A percentile compares a stretch with the other conserved stretches of the same genome.
These are phyloP conservation scores for Alternaria infectoria DNA, from an alignment of 2,329 filamentous ascomycete species.

Conservation along the genomic window DNA sequence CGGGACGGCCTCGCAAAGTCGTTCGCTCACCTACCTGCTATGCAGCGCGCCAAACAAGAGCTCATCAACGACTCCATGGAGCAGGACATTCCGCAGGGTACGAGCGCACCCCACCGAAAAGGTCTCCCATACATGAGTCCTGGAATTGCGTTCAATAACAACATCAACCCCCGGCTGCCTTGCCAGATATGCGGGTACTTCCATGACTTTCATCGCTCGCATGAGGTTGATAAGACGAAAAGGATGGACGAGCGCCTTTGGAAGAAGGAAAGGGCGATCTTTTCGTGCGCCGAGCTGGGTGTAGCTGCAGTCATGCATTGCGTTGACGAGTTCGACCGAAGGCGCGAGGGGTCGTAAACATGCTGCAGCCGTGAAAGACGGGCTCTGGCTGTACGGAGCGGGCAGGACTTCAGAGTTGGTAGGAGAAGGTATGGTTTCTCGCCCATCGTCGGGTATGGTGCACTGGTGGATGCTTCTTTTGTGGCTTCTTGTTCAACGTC, in stretches of 20 bases:
- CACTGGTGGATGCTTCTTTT: neutral
- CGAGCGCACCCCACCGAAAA: too few species aligned
- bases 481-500: neutral
- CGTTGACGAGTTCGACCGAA: neutral
- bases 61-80: neutral
- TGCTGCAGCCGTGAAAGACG: neutral
- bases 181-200: neutral
- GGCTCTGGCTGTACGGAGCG: neutral
- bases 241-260: neutral
- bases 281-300: neutral
- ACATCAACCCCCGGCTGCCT: neutral
- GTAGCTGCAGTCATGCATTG: neutral
- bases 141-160: neutral
- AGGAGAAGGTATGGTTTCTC: neutral
- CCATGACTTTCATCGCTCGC: fast-evolving
- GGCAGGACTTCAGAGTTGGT: neutral
- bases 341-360: neutral
- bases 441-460: neutral
- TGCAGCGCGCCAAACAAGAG: neutral
- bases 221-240: neutral
- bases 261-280: neutral
- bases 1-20: neutral
- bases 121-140: neutral
- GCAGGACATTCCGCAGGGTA: neutral
- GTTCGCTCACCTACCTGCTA: neutral